Evolutionary conservation across 148 eudicot species (phyloP).

Genomic region (Diospyros kaki): DNA sequence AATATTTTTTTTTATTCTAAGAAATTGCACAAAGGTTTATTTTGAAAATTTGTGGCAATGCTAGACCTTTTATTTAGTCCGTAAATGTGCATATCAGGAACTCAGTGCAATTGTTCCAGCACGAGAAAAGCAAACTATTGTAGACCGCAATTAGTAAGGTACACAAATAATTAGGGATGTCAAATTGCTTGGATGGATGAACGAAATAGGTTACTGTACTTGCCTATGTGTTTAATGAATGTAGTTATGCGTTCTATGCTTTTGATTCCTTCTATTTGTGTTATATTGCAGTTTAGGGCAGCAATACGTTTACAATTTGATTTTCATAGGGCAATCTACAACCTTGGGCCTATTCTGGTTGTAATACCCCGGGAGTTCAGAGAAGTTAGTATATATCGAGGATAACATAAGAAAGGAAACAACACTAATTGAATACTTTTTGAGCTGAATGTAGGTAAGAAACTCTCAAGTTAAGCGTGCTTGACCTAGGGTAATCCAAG

Average conservation of each 20-base stretch:
- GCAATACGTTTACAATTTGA: conserved; percentile 94
- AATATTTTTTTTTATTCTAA: background rate
- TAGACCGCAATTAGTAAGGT: conserved; percentile 87
- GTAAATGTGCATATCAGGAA: conserved; percentile 51
- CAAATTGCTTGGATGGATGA: conserved; percentile 4
- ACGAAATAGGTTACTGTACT: background rate
- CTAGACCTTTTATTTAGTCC: background rate
- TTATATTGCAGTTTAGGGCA: conserved; percentile 64
- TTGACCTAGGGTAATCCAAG: no score
- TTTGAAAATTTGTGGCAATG: background rate
- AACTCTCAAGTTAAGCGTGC: no score
- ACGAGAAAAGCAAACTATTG: conserved; percentile 84
- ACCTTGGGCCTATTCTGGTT: conserved; percentile 98
- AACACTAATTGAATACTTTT: no score
- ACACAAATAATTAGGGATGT: conserved; percentile 4
- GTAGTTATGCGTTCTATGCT: conserved; percentile 8
- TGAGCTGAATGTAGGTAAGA: no score
- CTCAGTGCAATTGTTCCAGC: conserved; percentile 94
- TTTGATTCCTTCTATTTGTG: conserved; percentile 8
- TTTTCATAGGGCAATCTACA: conserved; percentile 97
- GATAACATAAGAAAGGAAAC: no score
- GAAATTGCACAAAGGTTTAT: background rate
- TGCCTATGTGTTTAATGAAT: background rate
- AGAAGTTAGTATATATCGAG: no score
- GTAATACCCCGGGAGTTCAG: no score